Base-by-base conservation (phyloP, 306 rosid species). In the Fagus sylvatica region DNA sequence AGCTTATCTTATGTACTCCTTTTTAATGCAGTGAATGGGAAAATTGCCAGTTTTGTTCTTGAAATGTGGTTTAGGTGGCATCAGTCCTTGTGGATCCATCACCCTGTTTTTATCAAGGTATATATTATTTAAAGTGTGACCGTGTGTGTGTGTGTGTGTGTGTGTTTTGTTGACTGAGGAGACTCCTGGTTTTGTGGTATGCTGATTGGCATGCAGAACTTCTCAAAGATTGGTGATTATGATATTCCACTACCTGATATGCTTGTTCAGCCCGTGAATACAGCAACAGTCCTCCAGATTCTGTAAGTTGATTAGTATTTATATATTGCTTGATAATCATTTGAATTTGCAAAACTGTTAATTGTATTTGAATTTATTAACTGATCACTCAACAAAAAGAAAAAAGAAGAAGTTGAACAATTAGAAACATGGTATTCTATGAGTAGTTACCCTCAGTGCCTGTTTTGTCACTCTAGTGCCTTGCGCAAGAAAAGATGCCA, bases 51-150 rank as follows among this genome's bases (percentile, higher is more conserved):
- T 74, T 91, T 89, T 86, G 77, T 85, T 79, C 81, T 85, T 6
- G 98, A 95, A 81, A 85, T 92, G 91, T 95, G 98, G 98, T 91
- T 92, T 81, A 84, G 86, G 74, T 92, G 97, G 98, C 98, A 95
- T 88, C 90, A 92, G 76, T 90, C 93, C 22, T 71, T 95, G 78
- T 95, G 98, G 98, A 86, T 36, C 9, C 84, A 78, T 79, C 75
- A 77, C 49, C 89, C 95, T 75, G 78, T 74, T 16, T 82, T 80
- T 81, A 67, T 80, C 32, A 83, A 89, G 97, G 97, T 90, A 74
- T 69, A 65, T 40, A 28, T 28, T 0, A 53, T 33, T 69, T 36
- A 64, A 62, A 39, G 73, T 78, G 39, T 57, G 34, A 12, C 77
- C 28, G 59, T n/a, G 11, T 41, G 22, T 57, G 28, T 73, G 2